Percentiles rank a stretch among this genome's conserved stretches.
Evolutionary conservation across 495 filamentous ascomycete genomes (phyloP).

Genomic region (Thozetella sp.): DNA sequence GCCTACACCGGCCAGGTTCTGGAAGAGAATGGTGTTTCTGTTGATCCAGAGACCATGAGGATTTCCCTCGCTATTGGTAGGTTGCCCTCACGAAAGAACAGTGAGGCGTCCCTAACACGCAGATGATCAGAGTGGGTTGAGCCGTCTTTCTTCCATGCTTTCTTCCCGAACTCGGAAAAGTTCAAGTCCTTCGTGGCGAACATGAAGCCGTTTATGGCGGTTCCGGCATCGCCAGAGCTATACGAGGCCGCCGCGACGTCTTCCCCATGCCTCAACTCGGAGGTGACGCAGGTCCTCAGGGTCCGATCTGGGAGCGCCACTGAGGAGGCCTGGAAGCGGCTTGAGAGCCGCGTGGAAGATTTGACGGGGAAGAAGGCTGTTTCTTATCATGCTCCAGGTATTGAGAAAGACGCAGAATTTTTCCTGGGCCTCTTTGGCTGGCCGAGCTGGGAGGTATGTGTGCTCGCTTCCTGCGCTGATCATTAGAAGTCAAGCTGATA

Average conservation of each 20-base stretch:
- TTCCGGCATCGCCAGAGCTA: background rate
- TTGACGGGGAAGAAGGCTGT: background rate
- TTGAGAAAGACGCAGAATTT: background rate
- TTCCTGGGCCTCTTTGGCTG: background rate
- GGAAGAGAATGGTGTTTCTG: background rate
- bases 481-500: background rate
- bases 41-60: background rate
- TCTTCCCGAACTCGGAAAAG: background rate
- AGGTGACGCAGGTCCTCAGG: background rate
- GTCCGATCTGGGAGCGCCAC: background rate
- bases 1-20: background rate
- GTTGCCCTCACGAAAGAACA: background rate
- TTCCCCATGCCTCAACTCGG: background rate
- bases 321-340: background rate
- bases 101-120: background rate
- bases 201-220: background rate
- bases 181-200: background rate
- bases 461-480: too few relatives aligned
- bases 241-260: background rate
- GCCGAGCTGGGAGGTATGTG: background rate
- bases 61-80: background rate
- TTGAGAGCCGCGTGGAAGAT: background rate
- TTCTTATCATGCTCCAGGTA: background rate
- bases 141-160: background rate
- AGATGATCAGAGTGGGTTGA: background rate